phyloP scores from a whole-genome alignment of 129 eudicot species.

The Centella asiatica region DNA sequence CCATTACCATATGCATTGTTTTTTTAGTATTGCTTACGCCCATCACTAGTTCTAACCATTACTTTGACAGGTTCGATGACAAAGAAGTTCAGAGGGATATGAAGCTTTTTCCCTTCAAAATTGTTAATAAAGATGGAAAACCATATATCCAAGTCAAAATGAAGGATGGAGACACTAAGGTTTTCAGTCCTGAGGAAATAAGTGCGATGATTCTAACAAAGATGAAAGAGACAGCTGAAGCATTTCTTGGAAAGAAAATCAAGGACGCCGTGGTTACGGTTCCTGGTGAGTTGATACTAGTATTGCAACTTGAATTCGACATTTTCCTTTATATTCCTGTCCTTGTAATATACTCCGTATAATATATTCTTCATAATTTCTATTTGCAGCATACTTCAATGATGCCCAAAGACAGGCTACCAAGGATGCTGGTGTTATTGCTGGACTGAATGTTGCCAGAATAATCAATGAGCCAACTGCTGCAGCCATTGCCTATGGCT shows the following conservation, averaged over 20 bases:
- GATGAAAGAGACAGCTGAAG: conserved; percentile 69
- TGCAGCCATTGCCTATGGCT: conserved; percentile 56
- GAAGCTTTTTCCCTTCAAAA: conserved; percentile 47
- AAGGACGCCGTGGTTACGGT: conserved; percentile 60
- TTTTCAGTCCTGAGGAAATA: conserved; percentile 59
- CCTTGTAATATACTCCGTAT: background rate
- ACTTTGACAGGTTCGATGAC: conserved; percentile 44
- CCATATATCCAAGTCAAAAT: conserved; percentile 44
- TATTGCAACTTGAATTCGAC: background rate
- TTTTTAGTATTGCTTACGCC: background rate
- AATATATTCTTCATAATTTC: background rate
- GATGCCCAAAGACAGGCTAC: conserved; percentile 74
- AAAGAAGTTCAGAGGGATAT: conserved; percentile 49
- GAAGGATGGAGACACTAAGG: conserved; percentile 53
- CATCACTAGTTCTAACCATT: conserved; percentile 3
- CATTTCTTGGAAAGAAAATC: conserved; percentile 50
- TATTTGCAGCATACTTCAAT: conserved; percentile 47
- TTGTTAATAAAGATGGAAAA: conserved; percentile 49
- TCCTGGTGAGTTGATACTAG: conserved; percentile 34
- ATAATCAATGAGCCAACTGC: conserved; percentile 58
- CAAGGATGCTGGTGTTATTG: conserved; percentile 57
- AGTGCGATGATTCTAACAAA: conserved; percentile 52
- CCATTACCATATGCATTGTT: background rate
- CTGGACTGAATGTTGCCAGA: conserved; percentile 53
- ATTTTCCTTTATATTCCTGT: background rate